Percentiles rank a stretch among this genome's conserved stretches.
Evolutionary conservation across 768 basidiomycete species (phyloP).

Genomic region (Phanerodontia chrysosporium): DNA sequence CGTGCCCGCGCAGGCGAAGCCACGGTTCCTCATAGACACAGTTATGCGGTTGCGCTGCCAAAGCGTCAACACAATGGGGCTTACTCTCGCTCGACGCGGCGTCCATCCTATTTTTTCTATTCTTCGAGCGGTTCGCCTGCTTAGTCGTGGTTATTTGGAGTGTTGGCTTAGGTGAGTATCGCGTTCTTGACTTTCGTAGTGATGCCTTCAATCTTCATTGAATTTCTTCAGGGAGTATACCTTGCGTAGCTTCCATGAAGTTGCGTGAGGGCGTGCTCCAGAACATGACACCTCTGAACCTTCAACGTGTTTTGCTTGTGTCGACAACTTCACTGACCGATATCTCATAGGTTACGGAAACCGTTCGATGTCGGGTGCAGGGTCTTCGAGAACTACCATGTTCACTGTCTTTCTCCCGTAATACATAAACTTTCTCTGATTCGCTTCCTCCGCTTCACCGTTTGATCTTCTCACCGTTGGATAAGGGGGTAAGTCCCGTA

Average conservation of each 20-base stretch:
- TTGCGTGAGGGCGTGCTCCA: constrained; percentile 65
- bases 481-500: too few species aligned
- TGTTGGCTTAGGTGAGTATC: constrained; percentile 1
- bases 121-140: constrained; percentile 46
- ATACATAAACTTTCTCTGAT: too few species aligned
- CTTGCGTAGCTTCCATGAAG: constrained; percentile 19
- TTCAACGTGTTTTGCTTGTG: neutral
- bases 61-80: constrained; percentile 83
- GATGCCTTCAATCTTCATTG: constrained; percentile 63
- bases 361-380: neutral
- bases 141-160: constrained; percentile 19
- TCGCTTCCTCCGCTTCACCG: too few species aligned
- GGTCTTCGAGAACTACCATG: too few species aligned
- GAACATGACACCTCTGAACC: constrained; percentile 53
- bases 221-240: constrained; percentile 95
- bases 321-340: neutral
- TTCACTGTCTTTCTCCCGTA: too few species aligned
- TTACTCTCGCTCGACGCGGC: constrained; percentile 71
- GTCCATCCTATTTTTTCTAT: constrained; percentile 50
- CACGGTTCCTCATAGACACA: constrained; percentile 80
- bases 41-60: constrained; percentile 72
- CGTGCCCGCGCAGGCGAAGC: constrained; percentile 33
- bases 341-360: neutral
- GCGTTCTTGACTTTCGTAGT: constrained; percentile 5
- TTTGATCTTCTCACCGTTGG: too few species aligned